A percentile compares a stretch with the other conserved stretches of the same genome.
Conservation (phyloP, 306 rosid species). For the Crotalaria pallida region DNA sequence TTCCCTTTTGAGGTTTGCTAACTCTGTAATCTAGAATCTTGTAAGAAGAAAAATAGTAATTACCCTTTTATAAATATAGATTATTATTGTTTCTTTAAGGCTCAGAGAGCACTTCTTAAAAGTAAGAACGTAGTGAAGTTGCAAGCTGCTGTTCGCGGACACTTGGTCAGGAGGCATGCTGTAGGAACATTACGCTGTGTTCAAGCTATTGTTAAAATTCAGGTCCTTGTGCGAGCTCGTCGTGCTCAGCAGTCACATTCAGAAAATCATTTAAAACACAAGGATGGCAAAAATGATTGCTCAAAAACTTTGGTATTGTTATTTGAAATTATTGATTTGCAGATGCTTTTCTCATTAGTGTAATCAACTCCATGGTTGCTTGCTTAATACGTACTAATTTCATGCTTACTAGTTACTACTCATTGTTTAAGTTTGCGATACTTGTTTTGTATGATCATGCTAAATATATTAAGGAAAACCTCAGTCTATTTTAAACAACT, state of each 20-base stretch:
- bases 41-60: background rate
- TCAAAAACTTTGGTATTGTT: slow-evolving; percentile 43
- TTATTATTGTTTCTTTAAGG: slow-evolving; percentile 41
- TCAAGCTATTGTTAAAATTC: slow-evolving; percentile 82
- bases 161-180: slow-evolving; percentile 86
- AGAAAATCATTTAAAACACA: slow-evolving; percentile 24
- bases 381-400: background rate
- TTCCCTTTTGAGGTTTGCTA: slow-evolving; percentile 3
- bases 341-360: background rate
- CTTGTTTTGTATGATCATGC: background rate
- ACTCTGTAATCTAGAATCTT: background rate
- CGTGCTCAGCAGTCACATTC: slow-evolving; percentile 30
- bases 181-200: slow-evolving; percentile 87
- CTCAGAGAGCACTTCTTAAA: slow-evolving; percentile 44
- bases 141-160: slow-evolving; percentile 96
- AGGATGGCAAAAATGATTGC: slow-evolving; percentile 20
- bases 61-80: background rate
- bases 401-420: too few species aligned
- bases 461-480: too few species aligned
- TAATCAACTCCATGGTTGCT: background rate
- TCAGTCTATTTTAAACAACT: too few species aligned
- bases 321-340: slow-evolving; percentile 9
- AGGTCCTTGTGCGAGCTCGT: slow-evolving; percentile 81
- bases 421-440: background rate
- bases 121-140: slow-evolving; percentile 60